These are phyloP conservation scores for Neonectria neomacrospora DNA, from an alignment of 2,329 filamentous ascomycete species.

Conservation along the genomic window DNA sequence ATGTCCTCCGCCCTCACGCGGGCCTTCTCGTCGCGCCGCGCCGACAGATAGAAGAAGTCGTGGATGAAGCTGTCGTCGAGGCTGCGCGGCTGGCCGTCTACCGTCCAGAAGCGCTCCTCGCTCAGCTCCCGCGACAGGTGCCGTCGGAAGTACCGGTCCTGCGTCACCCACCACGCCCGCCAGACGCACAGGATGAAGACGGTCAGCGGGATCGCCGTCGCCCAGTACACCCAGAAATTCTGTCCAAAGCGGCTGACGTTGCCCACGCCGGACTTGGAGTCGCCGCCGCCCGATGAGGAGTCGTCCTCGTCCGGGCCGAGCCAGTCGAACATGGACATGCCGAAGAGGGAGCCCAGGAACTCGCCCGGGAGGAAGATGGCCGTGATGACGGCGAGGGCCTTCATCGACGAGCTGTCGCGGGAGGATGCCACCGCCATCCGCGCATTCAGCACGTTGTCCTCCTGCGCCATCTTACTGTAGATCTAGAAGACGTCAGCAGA, in stretches of 20 bases:
- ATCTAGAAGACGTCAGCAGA: conserved; percentile 47
- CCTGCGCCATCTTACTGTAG: conserved; percentile 61
- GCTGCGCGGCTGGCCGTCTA: conserved; percentile 54
- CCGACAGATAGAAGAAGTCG: conserved; percentile 57
- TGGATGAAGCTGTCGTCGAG: conserved; percentile 56
- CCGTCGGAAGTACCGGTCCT: conserved; percentile 58
- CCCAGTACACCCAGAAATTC: conserved; percentile 60
- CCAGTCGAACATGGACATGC: conserved; percentile 61
- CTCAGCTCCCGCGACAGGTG: conserved; percentile 59
- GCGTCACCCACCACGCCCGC: conserved; percentile 60
- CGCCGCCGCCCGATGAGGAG: neutral
- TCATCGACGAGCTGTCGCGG: conserved; percentile 60
- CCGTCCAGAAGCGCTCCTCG: conserved; percentile 60
- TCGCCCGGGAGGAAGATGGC: conserved; percentile 61
- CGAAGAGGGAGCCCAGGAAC: conserved; percentile 58
- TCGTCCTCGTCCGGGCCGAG: conserved; percentile 50
- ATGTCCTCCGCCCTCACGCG: conserved; percentile 25
- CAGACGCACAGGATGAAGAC: conserved; percentile 54
- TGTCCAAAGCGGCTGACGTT: conserved; percentile 48
- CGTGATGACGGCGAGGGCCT: conserved; percentile 59
- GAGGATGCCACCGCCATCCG: conserved; percentile 54
- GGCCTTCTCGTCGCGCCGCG: conserved; percentile 47
- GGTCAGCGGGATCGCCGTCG: conserved; percentile 56
- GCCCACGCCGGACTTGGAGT: conserved; percentile 12
- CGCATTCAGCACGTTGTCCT: conserved; percentile 59